Evolutionary conservation across 768 basidiomycete species (phyloP).

Genomic region (Termitomyces sp.): DNA sequence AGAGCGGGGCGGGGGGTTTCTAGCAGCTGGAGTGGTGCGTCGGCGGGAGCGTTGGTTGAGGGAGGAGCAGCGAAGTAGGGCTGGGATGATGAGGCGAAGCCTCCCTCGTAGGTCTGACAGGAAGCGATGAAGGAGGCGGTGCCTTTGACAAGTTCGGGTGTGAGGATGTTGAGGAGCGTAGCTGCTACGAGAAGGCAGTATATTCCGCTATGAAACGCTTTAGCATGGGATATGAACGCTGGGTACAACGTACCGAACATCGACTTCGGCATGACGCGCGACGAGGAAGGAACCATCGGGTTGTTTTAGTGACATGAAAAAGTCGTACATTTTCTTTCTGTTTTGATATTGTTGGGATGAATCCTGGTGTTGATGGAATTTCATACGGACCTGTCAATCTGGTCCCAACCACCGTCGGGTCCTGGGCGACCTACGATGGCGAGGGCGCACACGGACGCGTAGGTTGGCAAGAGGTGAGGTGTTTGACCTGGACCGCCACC

Average conservation of each 20-base stretch:
- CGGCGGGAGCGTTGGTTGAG: constrained; percentile 6
- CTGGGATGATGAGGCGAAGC: constrained; percentile 80
- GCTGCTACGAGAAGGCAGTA: constrained; percentile 90
- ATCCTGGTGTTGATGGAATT: neutral
- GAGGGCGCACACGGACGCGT: constrained; percentile 80
- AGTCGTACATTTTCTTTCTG: constrained; percentile 76
- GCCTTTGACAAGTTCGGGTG: constrained; percentile 78
- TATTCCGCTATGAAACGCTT: constrained; percentile 58
- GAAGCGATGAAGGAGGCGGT: constrained; percentile 79
- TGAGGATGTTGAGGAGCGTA: constrained; percentile 79
- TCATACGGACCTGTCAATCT: constrained; percentile 69
- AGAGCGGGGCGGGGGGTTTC: constrained; percentile 62
- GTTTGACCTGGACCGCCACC: constrained; percentile 88
- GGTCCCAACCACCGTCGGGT: constrained; percentile 77
- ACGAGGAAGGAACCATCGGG: constrained; percentile 93
- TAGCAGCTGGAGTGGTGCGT: neutral
- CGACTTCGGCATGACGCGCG: constrained; percentile 83
- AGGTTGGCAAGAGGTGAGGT: constrained; percentile 86
- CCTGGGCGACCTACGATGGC: constrained; percentile 80
- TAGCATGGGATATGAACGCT: neutral
- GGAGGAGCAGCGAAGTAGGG: constrained; percentile 50
- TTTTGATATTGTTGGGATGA: neutral
- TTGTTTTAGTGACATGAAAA: constrained; percentile 91
- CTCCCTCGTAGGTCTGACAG: constrained; percentile 98
- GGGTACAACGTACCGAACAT: constrained; percentile 66